These are phyloP conservation scores for Solanum chacoense DNA, from an alignment of 305 asterid genomes.

Conservation along the genomic window DNA sequence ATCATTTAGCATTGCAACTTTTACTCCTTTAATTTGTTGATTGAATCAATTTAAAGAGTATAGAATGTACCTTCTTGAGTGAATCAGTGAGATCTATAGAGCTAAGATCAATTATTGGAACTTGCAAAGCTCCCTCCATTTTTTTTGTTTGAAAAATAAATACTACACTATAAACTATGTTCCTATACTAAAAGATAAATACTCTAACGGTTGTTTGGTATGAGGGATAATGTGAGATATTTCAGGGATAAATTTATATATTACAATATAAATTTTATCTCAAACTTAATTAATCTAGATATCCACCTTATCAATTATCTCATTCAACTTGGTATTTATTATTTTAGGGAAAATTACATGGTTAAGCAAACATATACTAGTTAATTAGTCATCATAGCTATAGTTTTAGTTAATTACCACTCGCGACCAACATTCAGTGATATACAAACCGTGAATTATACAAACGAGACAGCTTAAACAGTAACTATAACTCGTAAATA, in stretches of 20 bases:
- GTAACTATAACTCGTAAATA: no score
- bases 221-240: neutral
- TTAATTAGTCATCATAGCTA: neutral
- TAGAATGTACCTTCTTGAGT: conserved; percentile 8
- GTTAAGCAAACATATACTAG: neutral
- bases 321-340: neutral
- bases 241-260: no score
- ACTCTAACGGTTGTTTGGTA: neutral
- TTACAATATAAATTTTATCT: neutral
- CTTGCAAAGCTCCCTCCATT: conserved; percentile 25
- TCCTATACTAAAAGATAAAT: neutral
- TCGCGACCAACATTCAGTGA: neutral
- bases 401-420: neutral
- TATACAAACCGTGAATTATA: no score
- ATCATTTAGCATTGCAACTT: neutral
- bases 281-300: neutral
- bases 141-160: neutral
- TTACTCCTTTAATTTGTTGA: neutral
- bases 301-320: neutral
- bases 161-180: neutral
- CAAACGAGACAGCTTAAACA: neutral
- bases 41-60: neutral
- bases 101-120: conserved; percentile 39
- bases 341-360: neutral
- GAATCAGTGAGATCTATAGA: conserved; percentile 24